Evolutionary conservation across 768 basidiomycete genomes (phyloP).

Genomic region (Pleurotus eryngii): DNA sequence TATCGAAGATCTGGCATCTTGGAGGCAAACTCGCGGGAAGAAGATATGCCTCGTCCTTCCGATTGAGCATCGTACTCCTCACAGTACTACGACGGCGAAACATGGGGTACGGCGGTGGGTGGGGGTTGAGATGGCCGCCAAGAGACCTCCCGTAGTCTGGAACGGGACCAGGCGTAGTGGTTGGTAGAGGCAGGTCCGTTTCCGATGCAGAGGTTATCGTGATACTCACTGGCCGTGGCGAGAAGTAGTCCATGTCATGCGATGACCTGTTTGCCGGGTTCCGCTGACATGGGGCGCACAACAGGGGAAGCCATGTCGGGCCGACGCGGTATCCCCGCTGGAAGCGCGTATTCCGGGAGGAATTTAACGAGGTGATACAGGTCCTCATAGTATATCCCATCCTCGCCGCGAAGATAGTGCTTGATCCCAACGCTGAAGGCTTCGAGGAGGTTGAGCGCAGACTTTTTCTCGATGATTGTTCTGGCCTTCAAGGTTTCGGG

Average conservation of each 20-base stretch:
- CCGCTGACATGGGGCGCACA: neutral
- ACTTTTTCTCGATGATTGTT: constrained; percentile 63
- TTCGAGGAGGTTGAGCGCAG: constrained; percentile 65
- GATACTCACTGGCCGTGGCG: neutral
- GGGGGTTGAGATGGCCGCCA: neutral
- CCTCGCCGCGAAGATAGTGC: constrained; percentile 64
- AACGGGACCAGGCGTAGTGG: constrained; percentile 1
- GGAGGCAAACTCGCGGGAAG: constrained; percentile 57
- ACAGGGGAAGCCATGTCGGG: constrained; percentile 20
- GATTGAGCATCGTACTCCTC: constrained; percentile 32
- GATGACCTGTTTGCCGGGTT: neutral
- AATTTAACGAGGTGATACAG: constrained; percentile 70
- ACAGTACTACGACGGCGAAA: constrained; percentile 7
- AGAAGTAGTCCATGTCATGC: neutral
- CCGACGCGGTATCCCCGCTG: constrained; percentile 43
- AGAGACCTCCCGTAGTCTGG: neutral
- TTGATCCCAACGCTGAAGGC: constrained; percentile 65
- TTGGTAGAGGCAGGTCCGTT: neutral
- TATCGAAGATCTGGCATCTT: constrained; percentile 55
- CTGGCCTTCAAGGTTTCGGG: constrained; percentile 37
- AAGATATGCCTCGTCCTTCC: constrained; percentile 44
- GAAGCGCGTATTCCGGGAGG: constrained; percentile 60
- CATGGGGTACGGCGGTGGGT: neutral
- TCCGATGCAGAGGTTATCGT: neutral
- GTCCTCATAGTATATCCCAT: constrained; percentile 49